Percentiles rank a stretch among this genome's conserved stretches.
Evolutionary conservation across 371 early-diverging fungal genomes (phyloP).

Genomic region (Chytridium lagenaria): DNA sequence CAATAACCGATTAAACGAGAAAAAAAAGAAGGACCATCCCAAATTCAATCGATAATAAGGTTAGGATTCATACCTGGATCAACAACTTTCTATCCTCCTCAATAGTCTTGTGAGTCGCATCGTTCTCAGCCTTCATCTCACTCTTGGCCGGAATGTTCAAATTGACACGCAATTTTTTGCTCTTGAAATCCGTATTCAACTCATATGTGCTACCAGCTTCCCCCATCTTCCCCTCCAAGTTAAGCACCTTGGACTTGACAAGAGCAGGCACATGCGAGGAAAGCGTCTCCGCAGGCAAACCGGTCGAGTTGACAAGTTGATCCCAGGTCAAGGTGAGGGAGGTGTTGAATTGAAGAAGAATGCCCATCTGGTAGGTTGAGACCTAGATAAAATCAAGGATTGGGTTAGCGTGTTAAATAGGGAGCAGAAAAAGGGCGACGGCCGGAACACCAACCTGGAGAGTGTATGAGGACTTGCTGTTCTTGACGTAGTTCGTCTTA

Average conservation of each 20-base stretch:
- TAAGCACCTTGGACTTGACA: slow-evolving; percentile 80
- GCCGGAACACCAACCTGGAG: slow-evolving; percentile 56
- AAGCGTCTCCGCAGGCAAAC: slow-evolving; percentile 71
- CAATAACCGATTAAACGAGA: not conserved
- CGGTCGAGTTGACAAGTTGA: slow-evolving; percentile 72
- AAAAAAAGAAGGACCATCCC: not conserved
- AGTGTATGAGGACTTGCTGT: slow-evolving; percentile 70
- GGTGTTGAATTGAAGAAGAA: slow-evolving; percentile 84
- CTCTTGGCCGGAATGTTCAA: slow-evolving; percentile 16
- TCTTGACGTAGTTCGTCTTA: slow-evolving; percentile 79
- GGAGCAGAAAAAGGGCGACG: not conserved
- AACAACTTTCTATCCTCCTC: slow-evolving; percentile 87
- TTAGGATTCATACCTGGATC: slow-evolving; percentile 71
- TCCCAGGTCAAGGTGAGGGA: slow-evolving; percentile 67
- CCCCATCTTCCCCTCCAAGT: slow-evolving; percentile 49
- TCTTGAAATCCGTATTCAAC: slow-evolving; percentile 78
- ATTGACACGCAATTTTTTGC: slow-evolving; percentile 2
- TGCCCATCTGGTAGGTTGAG: slow-evolving; percentile 89
- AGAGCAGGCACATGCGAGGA: slow-evolving; percentile 75
- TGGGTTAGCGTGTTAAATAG: slow-evolving; percentile 5
- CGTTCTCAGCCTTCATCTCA: slow-evolving; percentile 86
- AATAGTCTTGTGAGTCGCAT: slow-evolving; percentile 87
- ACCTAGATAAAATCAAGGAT: slow-evolving; percentile 52
- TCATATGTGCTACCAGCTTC: slow-evolving; percentile 52
- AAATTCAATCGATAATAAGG: not conserved